Evolutionary conservation across 495 filamentous ascomycete genomes (phyloP).

Genomic region (Viridothelium virens): DNA sequence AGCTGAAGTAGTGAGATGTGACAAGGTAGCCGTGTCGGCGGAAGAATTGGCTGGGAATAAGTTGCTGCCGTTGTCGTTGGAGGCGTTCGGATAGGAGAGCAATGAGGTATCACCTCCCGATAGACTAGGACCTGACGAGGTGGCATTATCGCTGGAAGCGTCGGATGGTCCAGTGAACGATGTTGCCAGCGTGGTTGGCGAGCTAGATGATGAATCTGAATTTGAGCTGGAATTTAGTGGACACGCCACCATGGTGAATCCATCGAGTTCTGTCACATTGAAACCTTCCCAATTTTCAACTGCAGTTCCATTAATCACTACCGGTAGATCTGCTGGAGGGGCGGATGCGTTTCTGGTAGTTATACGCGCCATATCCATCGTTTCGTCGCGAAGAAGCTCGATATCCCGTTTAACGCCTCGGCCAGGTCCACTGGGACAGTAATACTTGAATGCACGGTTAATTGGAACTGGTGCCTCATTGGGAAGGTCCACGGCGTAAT

Average conservation of each 20-base stretch:
- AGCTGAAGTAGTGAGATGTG: too few relatives aligned
- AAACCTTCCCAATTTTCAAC: conserved; percentile 8
- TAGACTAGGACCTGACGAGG: too few relatives aligned
- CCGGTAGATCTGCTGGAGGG: not conserved
- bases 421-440: not conserved
- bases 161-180: too few relatives aligned
- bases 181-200: too few relatives aligned
- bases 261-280: not conserved
- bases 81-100: too few relatives aligned
- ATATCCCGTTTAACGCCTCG: not conserved
- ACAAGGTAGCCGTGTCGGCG: too few relatives aligned
- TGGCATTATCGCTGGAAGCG: too few relatives aligned
- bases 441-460: not conserved
- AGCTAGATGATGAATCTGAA: not conserved
- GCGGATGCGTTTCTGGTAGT: not conserved
- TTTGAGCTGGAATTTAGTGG: not conserved
- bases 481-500: not conserved
- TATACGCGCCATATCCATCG: not conserved
- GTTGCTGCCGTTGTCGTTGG: too few relatives aligned
- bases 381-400: not conserved
- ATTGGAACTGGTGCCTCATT: not conserved
- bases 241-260: not conserved
- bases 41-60: too few relatives aligned
- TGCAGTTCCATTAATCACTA: not conserved
- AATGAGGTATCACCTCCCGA: too few relatives aligned